Percentiles rank a stretch among this genome's conserved stretches.
Conservation (phyloP, 257 asterid species). For the Solanum bulbocastanum region DNA sequence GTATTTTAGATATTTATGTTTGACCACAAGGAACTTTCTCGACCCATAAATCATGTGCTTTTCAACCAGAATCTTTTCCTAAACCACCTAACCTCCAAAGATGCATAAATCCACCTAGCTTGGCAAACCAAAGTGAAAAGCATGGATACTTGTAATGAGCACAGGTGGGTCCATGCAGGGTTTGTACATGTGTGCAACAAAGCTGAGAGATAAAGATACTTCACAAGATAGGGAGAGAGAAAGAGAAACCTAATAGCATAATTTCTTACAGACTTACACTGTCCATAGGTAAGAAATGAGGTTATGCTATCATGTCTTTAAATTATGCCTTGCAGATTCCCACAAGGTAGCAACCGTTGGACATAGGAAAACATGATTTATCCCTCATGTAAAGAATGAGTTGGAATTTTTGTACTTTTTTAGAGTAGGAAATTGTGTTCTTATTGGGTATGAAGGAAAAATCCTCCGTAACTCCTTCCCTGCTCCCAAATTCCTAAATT, state of each 20-base stretch:
- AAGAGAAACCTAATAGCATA: neutral
- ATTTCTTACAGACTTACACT: neutral
- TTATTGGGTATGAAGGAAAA: neutral
- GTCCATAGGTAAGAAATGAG: neutral
- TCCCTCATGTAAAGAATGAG: neutral
- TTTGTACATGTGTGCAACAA: neutral
- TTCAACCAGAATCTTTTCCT: neutral
- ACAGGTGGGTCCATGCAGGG: neutral
- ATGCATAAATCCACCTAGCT: neutral
- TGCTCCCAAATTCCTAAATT: neutral
- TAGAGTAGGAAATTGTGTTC: neutral
- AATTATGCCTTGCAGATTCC: neutral
- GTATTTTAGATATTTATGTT: neutral
- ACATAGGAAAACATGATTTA: neutral
- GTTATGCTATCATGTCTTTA: neutral
- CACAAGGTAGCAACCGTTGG: neutral
- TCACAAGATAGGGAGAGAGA: neutral
- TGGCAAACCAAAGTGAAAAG: neutral
- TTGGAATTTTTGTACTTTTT: neutral
- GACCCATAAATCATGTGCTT: neutral
- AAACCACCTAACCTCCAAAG: neutral
- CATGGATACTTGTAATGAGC: neutral
- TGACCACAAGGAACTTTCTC: neutral
- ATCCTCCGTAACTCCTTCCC: neutral
- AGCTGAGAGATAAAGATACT: neutral